Base-by-base conservation (phyloP, 2,329 filamentous ascomycete genomes). In the Penicillium olsonii region DNA sequence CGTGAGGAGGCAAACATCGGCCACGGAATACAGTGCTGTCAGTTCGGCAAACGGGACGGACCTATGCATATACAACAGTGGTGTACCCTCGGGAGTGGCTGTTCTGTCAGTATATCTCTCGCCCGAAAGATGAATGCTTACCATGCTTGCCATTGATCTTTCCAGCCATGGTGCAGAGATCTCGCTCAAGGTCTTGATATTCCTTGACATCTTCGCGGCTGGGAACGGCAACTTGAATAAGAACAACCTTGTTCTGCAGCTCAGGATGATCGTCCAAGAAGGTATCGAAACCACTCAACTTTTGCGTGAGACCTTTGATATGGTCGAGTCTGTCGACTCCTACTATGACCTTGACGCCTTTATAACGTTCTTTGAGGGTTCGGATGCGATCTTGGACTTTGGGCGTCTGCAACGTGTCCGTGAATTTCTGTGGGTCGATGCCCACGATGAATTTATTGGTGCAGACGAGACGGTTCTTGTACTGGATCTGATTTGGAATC, bases 281-380 rank as follows among this genome's bases (percentile, higher is more conserved):
- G 3, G 94, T 85, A 68, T 96, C 92, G 42, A 96, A 85, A 1
- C 92, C 92, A 64, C 95, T 90, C 5, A 97, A 78, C 69, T 97
- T 97, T 72, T 96, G 92, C 0, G 90, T 90, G 7, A 97, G 88
- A 49, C 92, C 92, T 74, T 97, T 96, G 82, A 96, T 96, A 71
- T 96, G 96, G 72, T 97, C 92, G 40, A 96, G 80, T 33, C 92
- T 86, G 68, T 97, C 92, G 37, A 96, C 91, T 52, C 92, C 92
- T 29, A 96, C 88, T 50, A 97, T 92, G 51, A 96, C 81, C 74
- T 94, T 95, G 57, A 94, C 85, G 33, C 88, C 91, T 54, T 92
- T 84, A 64, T 96, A 97, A 68, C 92, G 91, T 63, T 86, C 85
- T 62, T 87, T 83, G 2, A 96, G 78, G 0, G 85, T 81, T 4